Conservation (phyloP, 352 stramenopile genomes). For the Globisporangium paroecandrum region DNA sequence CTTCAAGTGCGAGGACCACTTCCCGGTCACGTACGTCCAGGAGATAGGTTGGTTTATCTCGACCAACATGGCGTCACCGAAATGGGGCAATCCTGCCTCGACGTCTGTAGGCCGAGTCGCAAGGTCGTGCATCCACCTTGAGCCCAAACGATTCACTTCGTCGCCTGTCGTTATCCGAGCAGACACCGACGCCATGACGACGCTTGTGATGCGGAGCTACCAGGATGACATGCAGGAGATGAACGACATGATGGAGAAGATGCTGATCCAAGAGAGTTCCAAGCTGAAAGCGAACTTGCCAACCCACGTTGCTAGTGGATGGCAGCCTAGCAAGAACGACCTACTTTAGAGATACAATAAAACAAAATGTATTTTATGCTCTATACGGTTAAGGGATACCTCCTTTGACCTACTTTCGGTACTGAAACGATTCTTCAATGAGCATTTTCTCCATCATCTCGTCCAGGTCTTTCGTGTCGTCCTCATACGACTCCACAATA, state of each 20-base stretch:
- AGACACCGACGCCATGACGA: conserved; percentile 45
- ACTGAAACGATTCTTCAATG: conserved; percentile 6
- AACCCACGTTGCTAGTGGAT: neutral
- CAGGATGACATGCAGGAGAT: conserved; percentile 50
- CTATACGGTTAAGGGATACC: no score
- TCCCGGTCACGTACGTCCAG: conserved; percentile 10
- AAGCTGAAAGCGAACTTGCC: neutral
- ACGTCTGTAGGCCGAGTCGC: neutral
- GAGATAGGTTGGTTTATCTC: conserved; percentile 4
- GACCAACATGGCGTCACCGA: neutral
- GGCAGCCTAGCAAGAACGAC: no score
- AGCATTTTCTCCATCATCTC: conserved; percentile 18
- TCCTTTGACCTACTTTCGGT: neutral
- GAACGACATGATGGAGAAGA: conserved; percentile 46
- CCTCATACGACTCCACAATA: neutral
- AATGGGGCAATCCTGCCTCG: no score
- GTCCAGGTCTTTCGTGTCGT: conserved; percentile 1
- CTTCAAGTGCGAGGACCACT: conserved; percentile 12
- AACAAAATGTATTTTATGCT: no score
- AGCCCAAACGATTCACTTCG: conserved; percentile 2
- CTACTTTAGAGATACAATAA: no score
- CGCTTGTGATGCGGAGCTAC: conserved; percentile 51
- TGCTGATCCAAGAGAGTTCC: conserved; percentile 38
- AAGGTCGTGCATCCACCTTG: conserved; percentile 9
- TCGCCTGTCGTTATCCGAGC: neutral